These are phyloP conservation scores for Dendrocalamus latiflorus DNA, from an alignment of 202 grass and related monocot species.

Conservation along the genomic window DNA sequence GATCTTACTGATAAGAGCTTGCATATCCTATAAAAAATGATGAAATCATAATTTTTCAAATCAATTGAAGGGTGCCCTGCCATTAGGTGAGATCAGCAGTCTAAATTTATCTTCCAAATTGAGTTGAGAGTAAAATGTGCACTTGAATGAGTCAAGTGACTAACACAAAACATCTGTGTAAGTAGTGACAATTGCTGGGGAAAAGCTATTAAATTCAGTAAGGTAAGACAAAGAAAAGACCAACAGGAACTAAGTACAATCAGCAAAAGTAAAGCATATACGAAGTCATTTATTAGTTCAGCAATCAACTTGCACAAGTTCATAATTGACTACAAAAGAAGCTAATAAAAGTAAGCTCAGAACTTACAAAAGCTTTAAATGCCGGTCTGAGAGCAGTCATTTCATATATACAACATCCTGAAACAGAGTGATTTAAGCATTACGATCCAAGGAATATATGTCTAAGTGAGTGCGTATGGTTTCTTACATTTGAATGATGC, in stretches of 20 bases:
- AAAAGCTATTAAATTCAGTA: not conserved
- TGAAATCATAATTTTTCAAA: not conserved
- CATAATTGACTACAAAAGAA: not conserved
- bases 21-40: slow-evolving; percentile 54
- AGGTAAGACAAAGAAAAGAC: not conserved
- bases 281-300: not conserved
- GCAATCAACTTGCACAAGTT: not conserved
- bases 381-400: slow-evolving; percentile 77
- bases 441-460: not conserved
- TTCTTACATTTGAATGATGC: slow-evolving; percentile 4
- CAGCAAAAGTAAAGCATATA: not conserved
- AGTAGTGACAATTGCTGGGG: not conserved
- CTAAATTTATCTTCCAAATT: not conserved
- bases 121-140: not conserved
- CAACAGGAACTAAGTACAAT: not conserved
- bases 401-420: slow-evolving; percentile 91
- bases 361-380: slow-evolving; percentile 89
- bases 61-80: not conserved
- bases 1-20: slow-evolving; percentile 84
- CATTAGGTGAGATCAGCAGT: not conserved
- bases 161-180: not conserved
- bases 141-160: not conserved
- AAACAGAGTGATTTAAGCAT: slow-evolving; percentile 33
- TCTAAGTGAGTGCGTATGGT: not conserved
- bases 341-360: not conserved